Conservation (phyloP, 768 basidiomycete genomes). For the Cystobasidium tubakii region DNA sequence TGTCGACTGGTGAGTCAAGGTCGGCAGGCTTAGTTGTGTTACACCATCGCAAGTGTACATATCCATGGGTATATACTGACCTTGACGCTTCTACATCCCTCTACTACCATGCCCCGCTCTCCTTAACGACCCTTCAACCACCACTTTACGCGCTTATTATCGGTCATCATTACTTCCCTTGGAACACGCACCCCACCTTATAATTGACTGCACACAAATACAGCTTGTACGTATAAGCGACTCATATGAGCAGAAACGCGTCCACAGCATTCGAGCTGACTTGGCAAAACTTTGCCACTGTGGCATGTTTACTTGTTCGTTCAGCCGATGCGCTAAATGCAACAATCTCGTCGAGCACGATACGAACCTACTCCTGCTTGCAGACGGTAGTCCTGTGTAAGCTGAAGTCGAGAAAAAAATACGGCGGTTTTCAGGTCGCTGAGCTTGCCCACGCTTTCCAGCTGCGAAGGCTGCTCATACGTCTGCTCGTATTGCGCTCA, state of each 20-base stretch:
- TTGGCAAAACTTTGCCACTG: neutral
- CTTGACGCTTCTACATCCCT: too few species aligned
- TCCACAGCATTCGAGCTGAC: neutral
- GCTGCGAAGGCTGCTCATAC: slow-evolving; percentile 82
- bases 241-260: neutral
- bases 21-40: neutral
- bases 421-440: too few species aligned
- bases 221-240: neutral
- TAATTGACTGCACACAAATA: neutral
- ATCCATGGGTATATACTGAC: too few species aligned
- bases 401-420: too few species aligned
- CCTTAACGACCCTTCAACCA: neutral
- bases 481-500: slow-evolving; percentile 89
- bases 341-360: slow-evolving; percentile 83
- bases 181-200: too few species aligned
- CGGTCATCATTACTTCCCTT: too few species aligned
- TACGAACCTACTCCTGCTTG: slow-evolving; percentile 90
- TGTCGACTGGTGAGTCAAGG: slow-evolving; percentile 59
- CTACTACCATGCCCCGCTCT: too few species aligned
- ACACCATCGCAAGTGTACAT: too few species aligned
- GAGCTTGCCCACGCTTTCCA: slow-evolving; percentile 37
- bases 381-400: slow-evolving; percentile 87
- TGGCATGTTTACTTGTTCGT: neutral
- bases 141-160: too few species aligned
- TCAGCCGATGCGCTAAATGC: slow-evolving; percentile 83